These are phyloP conservation scores for Viola odorata DNA, from an alignment of 345 rosid genomes.

Conservation along the genomic window DNA sequence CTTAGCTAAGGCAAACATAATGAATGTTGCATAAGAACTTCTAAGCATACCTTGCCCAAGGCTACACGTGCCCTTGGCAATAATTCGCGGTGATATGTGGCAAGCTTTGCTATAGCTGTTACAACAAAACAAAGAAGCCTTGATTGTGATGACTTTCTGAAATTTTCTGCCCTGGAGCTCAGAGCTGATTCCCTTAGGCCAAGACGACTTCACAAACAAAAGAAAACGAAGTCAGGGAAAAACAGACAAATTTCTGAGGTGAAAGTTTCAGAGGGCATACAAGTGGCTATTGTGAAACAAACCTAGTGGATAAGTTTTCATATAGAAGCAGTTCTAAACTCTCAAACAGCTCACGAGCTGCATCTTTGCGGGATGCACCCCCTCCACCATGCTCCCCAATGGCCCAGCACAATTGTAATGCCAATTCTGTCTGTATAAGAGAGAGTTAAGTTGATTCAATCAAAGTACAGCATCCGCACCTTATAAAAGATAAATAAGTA, in stretches of 20 bases:
- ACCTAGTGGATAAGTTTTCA: slow-evolving; percentile 91
- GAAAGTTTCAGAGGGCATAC: neutral
- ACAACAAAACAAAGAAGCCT: slow-evolving; percentile 93
- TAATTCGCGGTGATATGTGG: slow-evolving; percentile 73
- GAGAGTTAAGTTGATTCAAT: neutral
- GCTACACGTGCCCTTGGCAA: slow-evolving; percentile 96
- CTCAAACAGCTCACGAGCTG: slow-evolving; percentile 96
- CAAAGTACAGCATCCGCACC: slow-evolving; percentile 2
- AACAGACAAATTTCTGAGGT: neutral
- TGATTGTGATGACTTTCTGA: slow-evolving; percentile 58
- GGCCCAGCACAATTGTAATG: slow-evolving; percentile 95
- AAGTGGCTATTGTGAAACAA: slow-evolving; percentile 9
- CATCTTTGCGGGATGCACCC: slow-evolving; percentile 76
- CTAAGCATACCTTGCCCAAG: slow-evolving; percentile 72
- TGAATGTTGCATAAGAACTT: neutral
- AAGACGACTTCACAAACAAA: slow-evolving; percentile 50
- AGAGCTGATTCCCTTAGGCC: slow-evolving; percentile 60
- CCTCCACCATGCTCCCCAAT: slow-evolving; percentile 98
- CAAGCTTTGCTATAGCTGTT: slow-evolving; percentile 88
- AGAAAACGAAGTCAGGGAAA: slow-evolving; percentile 8
- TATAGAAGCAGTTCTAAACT: slow-evolving; percentile 85
- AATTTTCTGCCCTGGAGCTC: slow-evolving; percentile 32
- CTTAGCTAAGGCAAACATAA: too few species aligned
- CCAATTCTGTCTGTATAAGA: slow-evolving; percentile 63
- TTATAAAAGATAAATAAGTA: neutral